phyloP scores from a whole-genome alignment of 1,139 yeast species.

The Taphrina confusa region DNA sequence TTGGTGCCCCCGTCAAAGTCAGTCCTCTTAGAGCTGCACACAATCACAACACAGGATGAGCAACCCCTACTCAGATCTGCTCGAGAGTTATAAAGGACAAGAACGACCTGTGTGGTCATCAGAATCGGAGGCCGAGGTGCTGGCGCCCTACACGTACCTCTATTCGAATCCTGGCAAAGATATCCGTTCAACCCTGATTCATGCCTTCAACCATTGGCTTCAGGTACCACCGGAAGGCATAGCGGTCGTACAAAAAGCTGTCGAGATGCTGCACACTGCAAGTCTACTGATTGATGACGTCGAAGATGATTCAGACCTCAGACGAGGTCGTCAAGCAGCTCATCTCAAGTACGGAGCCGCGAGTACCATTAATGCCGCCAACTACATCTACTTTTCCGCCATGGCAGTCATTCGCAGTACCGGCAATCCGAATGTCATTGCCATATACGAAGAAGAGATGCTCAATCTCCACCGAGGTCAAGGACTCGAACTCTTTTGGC shows the following conservation, averaged over 20 bases:
- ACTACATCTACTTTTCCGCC: conserved; percentile 77
- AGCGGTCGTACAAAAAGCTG: conserved; percentile 50
- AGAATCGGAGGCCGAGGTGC: conserved; percentile 41
- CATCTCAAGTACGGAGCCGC: conserved; percentile 76
- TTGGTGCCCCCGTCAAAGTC: no score
- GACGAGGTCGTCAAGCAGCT: conserved; percentile 79
- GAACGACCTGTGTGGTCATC: conserved; percentile 15
- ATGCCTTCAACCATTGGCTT: conserved; percentile 55
- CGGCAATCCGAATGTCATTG: conserved; percentile 6
- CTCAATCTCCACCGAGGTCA: conserved; percentile 82
- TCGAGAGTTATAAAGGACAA: not conserved
- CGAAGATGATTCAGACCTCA: conserved; percentile 68
- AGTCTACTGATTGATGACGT: conserved; percentile 79
- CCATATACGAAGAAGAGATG: conserved; percentile 60
- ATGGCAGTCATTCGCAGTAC: conserved; percentile 43
- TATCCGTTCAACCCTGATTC: conserved; percentile 54
- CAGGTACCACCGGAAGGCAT: conserved; percentile 49
- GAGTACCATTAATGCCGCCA: conserved; percentile 77
- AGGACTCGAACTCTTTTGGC: conserved; percentile 84
- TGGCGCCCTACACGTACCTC: conserved; percentile 58
- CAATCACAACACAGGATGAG: not conserved
- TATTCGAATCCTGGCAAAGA: conserved; percentile 59
- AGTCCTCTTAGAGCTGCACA: no score
- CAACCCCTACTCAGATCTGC: conserved; percentile 1
- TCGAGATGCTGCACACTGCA: conserved; percentile 64